phyloP scores from a whole-genome alignment of 352 stramenopile genomes.

The Globisporangium canariense region DNA sequence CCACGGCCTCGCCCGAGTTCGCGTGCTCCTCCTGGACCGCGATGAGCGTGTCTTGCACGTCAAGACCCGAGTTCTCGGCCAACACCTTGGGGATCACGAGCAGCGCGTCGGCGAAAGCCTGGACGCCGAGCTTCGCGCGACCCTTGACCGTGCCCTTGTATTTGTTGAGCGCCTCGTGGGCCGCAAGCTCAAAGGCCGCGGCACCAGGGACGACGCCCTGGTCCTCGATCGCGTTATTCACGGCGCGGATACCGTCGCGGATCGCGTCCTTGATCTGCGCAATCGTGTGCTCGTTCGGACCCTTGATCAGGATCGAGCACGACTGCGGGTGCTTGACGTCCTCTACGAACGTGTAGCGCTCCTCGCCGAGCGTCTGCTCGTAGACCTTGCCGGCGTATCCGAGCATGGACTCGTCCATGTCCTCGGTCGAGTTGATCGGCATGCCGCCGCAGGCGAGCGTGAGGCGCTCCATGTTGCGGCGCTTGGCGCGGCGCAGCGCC shows the following conservation, averaged over 20 bases:
- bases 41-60: conserved; percentile 95
- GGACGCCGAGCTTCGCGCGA: conserved; percentile 96
- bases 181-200: conserved; percentile 96
- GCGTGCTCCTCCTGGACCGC: conserved; percentile 95
- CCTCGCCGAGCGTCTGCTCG: conserved; percentile 97
- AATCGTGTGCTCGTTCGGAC: conserved; percentile 98
- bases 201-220: conserved; percentile 94
- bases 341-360: conserved; percentile 99
- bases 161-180: conserved; percentile 85
- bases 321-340: conserved; percentile 96
- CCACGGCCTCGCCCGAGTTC: conserved; percentile 89
- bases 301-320: conserved; percentile 98
- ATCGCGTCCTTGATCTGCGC: conserved; percentile 99
- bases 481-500: conserved; percentile 96
- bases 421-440: conserved; percentile 97
- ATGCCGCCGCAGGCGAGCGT: conserved; percentile 98
- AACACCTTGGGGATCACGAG: conserved; percentile 99
- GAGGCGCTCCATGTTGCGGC: conserved; percentile 99
- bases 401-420: conserved; percentile 95
- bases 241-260: conserved; percentile 95
- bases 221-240: conserved; percentile 99
- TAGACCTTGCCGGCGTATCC: conserved; percentile 97
- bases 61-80: conserved; percentile 83
- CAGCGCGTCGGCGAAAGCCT: conserved; percentile 97
- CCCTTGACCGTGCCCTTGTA: conserved; percentile 91